Evolutionary conservation across 495 filamentous ascomycete species (phyloP), one percentile per base, ranked within the genome.

Genomic region (Lindgomyces ingoldianus): DNA sequence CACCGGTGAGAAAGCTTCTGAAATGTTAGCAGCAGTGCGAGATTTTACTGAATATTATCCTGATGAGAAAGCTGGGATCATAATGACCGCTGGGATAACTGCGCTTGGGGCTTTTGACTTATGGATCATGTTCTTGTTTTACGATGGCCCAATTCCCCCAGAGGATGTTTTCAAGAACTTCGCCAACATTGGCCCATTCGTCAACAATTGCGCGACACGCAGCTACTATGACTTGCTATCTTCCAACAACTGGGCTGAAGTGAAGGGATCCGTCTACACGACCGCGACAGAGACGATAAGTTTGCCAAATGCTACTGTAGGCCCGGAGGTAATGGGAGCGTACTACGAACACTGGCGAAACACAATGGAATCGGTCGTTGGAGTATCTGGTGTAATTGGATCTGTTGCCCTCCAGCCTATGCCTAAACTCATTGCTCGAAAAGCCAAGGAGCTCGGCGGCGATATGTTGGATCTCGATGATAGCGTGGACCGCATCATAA

Each of bases 71-170:
- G 67, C 67, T 4, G 57, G 29, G 4, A 67, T 70, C 33, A 66
- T 70, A 24, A 64, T 81, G 57, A 86, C 84, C 0, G 73, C 79
- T 0, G 80, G 85, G 66, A 74, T 81, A n/a, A 77, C 81, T 0
- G 72, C 75, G 1, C 42, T 81, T 12, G 63, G 63, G 1, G 46
- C 51, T 0, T 46, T 85, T 54, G 78, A 84, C n/a, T 74, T 80
- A 26, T 85, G 83, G 81, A 80, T 85, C 50, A 70, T 86, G 62
- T 87, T 86, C 67, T 62, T 85, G n/a, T 87, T 85, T 76, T 86
- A 86, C 65, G 81, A 87, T 49, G 84, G 83, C 2, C 78, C 81
- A 0, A 74, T 80, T 51, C 82, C 83, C 12, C 84, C 84, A 1
- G 65, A 74, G 14, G 81, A 77, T 3, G 76, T 83, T 8, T 87